These are phyloP conservation scores for Solanum bulbocastanum DNA, from an alignment of 257 asterid species.

Conservation along the genomic window DNA sequence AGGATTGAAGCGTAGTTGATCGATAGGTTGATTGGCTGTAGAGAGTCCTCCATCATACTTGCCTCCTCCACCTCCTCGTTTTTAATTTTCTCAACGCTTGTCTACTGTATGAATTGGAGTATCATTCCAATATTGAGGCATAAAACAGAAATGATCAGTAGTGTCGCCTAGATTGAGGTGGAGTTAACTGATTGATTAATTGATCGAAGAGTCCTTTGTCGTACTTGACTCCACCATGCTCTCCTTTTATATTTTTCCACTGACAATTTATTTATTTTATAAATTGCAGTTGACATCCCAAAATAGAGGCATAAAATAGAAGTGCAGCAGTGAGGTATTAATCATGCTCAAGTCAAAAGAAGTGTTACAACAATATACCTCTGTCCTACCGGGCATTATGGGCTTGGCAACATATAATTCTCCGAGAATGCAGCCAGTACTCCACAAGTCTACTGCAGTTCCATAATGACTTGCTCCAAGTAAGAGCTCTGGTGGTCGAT, in stretches of 20 bases:
- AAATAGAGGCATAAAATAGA: not conserved
- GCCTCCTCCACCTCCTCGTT: not conserved
- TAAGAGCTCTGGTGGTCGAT: constrained; percentile 61
- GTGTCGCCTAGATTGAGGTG: not conserved
- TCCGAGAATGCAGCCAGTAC: constrained; percentile 55
- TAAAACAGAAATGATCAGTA: not conserved
- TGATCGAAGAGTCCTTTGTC: not conserved
- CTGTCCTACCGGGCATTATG: constrained; percentile 51
- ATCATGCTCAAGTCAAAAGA: not conserved
- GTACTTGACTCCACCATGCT: not conserved
- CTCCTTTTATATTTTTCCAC: not conserved
- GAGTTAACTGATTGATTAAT: not conserved
- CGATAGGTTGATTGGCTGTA: not conserved
- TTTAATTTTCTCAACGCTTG: not conserved
- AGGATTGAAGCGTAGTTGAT: not conserved
- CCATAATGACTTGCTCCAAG: constrained; percentile 52
- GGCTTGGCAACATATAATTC: constrained; percentile 58
- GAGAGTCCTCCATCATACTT: not conserved
- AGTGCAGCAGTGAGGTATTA: not conserved
- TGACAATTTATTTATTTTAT: not conserved
- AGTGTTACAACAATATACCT: constrained; percentile 23
- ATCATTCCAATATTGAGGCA: not conserved
- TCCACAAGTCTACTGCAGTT: constrained; percentile 53
- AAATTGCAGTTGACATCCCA: not conserved
- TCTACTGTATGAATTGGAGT: not conserved